Percentiles rank a stretch among this genome's conserved stretches.
These are phyloP conservation scores for Haematococcus lacustris DNA, from an alignment of 139 green algal genomes.

Conservation along the genomic window DNA sequence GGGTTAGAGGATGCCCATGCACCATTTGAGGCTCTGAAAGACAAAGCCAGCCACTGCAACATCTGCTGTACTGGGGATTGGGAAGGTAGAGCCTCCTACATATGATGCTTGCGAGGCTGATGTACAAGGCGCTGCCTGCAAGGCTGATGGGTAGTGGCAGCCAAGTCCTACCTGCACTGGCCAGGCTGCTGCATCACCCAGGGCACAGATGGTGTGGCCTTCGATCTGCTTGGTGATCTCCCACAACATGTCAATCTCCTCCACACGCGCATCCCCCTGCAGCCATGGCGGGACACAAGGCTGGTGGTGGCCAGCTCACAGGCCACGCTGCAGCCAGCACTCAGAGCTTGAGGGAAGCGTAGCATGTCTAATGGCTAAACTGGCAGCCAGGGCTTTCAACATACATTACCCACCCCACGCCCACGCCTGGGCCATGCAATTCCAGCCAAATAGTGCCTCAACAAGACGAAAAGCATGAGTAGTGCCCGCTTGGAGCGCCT, in stretches of 20 bases:
- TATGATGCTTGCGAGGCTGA: too few relatives aligned
- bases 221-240: constrained; percentile 93
- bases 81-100: not conserved
- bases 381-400: too few relatives aligned
- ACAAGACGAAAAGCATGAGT: too few relatives aligned
- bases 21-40: not conserved
- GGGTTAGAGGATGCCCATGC: not conserved
- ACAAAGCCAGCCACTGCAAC: not conserved
- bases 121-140: not conserved
- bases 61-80: not conserved
- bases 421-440: too few relatives aligned
- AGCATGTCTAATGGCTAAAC: too few relatives aligned
- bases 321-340: too few relatives aligned
- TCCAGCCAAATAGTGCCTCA: too few relatives aligned
- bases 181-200: constrained; percentile 95
- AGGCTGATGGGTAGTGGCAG: not conserved
- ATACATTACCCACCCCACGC: too few relatives aligned
- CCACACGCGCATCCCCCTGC: constrained; percentile 65
- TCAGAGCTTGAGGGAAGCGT: too few relatives aligned
- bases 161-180: constrained; percentile 62
- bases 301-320: too few relatives aligned
- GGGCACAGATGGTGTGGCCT: constrained; percentile 96
- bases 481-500: too few relatives aligned
- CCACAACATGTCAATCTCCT: constrained; percentile 98
- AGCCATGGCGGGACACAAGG: too few relatives aligned